Percentiles rank a stretch among this genome's conserved stretches.
Conservation (phyloP, 2,329 filamentous ascomycete species). For the Cytospora paraplurivora region DNA sequence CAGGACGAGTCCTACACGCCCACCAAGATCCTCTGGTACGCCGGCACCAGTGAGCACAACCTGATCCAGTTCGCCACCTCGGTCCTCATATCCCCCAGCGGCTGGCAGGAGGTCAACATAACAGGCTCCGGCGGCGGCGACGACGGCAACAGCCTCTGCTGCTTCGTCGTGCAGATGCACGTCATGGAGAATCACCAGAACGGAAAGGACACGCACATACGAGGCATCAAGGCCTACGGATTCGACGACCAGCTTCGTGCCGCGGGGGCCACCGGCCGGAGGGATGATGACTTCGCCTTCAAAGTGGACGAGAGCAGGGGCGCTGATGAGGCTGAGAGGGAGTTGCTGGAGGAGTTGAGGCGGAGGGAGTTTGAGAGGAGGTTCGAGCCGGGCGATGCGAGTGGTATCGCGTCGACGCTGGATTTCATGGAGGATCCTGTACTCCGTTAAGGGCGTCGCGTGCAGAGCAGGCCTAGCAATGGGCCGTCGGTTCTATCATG, state of each 20-base stretch:
- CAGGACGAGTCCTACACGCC: conserved; percentile 96
- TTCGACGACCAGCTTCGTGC: conserved; percentile 53
- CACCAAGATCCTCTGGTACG: conserved; percentile 85
- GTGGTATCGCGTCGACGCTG: conserved; percentile 29
- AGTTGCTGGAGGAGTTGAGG: conserved; percentile 37
- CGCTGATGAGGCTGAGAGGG: conserved; percentile 39
- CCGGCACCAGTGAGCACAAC: conserved; percentile 89
- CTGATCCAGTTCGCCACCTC: conserved; percentile 85
- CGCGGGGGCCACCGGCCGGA: conserved; percentile 34
- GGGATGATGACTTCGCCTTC: conserved; percentile 39
- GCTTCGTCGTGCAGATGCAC: conserved; percentile 86
- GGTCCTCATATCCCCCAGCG: conserved; percentile 74
- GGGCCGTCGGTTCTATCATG: not conserved
- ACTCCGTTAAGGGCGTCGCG: conserved; percentile 9
- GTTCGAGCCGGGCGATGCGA: conserved; percentile 9
- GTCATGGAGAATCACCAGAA: conserved; percentile 98
- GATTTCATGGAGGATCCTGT: conserved; percentile 29
- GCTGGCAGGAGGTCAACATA: conserved; percentile 85
- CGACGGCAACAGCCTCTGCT: conserved; percentile 75
- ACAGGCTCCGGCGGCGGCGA: conserved; percentile 57
- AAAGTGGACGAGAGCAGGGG: conserved; percentile 38
- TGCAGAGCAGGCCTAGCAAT: not conserved
- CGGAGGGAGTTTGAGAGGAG: conserved; percentile 33
- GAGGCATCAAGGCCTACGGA: conserved; percentile 85
- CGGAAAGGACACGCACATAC: conserved; percentile 96